These are phyloP conservation scores for Kwoniella sp. DNA, from an alignment of 768 basidiomycete species.

Conservation along the genomic window DNA sequence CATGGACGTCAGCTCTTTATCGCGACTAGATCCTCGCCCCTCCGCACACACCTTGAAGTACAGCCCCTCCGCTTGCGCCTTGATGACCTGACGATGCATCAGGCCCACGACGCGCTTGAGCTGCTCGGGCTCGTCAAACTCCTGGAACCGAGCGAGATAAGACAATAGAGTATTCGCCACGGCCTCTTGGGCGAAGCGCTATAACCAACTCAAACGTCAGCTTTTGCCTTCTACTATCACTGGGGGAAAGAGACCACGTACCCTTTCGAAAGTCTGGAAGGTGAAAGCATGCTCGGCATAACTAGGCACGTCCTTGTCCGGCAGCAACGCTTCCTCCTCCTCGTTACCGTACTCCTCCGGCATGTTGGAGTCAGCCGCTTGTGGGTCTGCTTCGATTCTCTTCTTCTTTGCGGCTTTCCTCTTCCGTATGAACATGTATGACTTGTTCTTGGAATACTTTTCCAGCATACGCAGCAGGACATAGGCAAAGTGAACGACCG, in stretches of 20 bases:
- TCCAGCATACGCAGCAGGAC: constrained; percentile 85
- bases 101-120: constrained; percentile 86
- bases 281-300: constrained; percentile 82
- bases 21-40: not conserved
- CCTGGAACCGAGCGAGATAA: constrained; percentile 77
- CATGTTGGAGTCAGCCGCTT: constrained; percentile 10
- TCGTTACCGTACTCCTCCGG: constrained; percentile 54
- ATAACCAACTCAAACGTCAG: not conserved
- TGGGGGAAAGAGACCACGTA: constrained; percentile 49
- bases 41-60: constrained; percentile 74
- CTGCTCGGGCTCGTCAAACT: constrained; percentile 68
- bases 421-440: constrained; percentile 71
- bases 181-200: constrained; percentile 88
- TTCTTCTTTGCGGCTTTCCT: constrained; percentile 56
- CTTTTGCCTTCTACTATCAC: not conserved
- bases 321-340: constrained; percentile 58
- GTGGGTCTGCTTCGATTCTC: constrained; percentile 37
- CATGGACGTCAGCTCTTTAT: not conserved
- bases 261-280: constrained; percentile 85
- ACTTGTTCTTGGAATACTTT: constrained; percentile 68
- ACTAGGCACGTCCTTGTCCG: constrained; percentile 57
- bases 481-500: constrained; percentile 77
- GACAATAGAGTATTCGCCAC: constrained; percentile 76
- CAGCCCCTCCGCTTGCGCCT: constrained; percentile 84
- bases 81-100: constrained; percentile 85